These are phyloP conservation scores for Gloeopeniophorella convolvens DNA, from an alignment of 768 basidiomycete species.

Conservation along the genomic window DNA sequence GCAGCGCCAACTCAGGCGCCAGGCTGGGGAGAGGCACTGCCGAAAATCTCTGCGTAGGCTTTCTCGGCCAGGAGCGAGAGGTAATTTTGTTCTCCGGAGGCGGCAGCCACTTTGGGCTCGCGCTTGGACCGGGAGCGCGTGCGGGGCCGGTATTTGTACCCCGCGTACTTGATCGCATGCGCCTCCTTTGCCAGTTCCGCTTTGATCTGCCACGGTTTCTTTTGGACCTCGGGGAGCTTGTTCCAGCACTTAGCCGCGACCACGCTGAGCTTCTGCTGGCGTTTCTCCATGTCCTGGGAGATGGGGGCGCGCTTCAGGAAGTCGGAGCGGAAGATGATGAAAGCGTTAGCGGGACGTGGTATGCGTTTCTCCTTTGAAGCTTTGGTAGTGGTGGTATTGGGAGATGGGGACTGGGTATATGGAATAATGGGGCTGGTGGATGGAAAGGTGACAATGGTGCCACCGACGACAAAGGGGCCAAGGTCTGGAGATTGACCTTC, in stretches of 20 bases:
- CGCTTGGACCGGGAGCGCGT: slow-evolving; percentile 20
- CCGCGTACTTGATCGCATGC: slow-evolving; percentile 28
- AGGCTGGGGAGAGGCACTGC: background rate
- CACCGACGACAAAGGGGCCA: background rate
- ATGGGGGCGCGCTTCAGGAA: slow-evolving; percentile 39
- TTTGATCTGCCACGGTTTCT: slow-evolving; percentile 31
- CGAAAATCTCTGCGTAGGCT: slow-evolving; percentile 3
- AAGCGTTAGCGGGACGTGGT: slow-evolving; percentile 49
- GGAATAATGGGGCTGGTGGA: background rate
- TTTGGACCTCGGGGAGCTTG: slow-evolving; percentile 32
- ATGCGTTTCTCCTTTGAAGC: slow-evolving; percentile 27
- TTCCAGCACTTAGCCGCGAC: slow-evolving; percentile 51
- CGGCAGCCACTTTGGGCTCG: slow-evolving; percentile 17
- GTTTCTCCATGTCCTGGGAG: slow-evolving; percentile 39
- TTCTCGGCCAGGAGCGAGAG: slow-evolving; percentile 19
- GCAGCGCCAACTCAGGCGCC: background rate
- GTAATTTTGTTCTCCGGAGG: slow-evolving; percentile 22
- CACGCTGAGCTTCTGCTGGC: slow-evolving; percentile 49
- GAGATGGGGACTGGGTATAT: background rate
- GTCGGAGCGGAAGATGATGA: slow-evolving; percentile 51
- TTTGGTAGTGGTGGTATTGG: background rate
- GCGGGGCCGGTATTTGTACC: slow-evolving; percentile 27
- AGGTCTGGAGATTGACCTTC: background rate
- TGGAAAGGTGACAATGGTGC: background rate
- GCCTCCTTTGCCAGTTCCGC: slow-evolving; percentile 26